Percentiles rank a stretch among this genome's conserved stretches.
Evolutionary conservation across 371 early-diverging fungal genomes (phyloP).

Genomic region (Circinella umbellata): DNA sequence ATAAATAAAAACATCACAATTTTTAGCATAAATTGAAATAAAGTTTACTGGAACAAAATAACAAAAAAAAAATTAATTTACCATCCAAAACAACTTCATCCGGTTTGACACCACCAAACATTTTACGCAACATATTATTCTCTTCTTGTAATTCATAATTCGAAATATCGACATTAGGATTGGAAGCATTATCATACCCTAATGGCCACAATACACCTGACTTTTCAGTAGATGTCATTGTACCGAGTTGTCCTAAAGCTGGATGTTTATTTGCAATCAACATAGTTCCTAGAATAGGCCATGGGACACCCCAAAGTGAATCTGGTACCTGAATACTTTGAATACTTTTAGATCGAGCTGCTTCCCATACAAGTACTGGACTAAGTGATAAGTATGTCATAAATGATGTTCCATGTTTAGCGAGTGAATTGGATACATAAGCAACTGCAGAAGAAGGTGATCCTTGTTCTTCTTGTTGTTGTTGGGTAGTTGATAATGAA

Average conservation of each 20-base stretch:
- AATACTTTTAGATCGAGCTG: constrained; percentile 1
- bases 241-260: background rate
- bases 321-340: constrained; percentile 7
- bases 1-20: background rate
- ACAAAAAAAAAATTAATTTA: constrained; percentile 9
- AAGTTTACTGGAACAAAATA: background rate
- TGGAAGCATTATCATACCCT: background rate
- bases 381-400: constrained; percentile 26
- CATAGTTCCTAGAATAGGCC: constrained; percentile 35
- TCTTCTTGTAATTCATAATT: constrained; percentile 29
- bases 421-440: constrained; percentile 13
- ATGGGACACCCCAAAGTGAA: constrained; percentile 43
- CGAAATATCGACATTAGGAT: constrained; percentile 4
- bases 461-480: background rate
- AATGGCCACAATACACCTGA: constrained; percentile 16
- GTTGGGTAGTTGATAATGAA: background rate
- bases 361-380: constrained; percentile 37
- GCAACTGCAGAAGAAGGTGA: background rate
- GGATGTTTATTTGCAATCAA: constrained; percentile 4
- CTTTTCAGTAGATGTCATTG: background rate
- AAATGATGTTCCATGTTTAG: constrained; percentile 9
- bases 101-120: constrained; percentile 41
- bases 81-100: constrained; percentile 49
- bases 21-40: too few relatives aligned
- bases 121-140: constrained; percentile 35